A percentile compares a stretch with the other conserved stretches of the same genome.
phyloP scores from a whole-genome alignment of 306 rosid species.

The Mimosa bimucronata region DNA sequence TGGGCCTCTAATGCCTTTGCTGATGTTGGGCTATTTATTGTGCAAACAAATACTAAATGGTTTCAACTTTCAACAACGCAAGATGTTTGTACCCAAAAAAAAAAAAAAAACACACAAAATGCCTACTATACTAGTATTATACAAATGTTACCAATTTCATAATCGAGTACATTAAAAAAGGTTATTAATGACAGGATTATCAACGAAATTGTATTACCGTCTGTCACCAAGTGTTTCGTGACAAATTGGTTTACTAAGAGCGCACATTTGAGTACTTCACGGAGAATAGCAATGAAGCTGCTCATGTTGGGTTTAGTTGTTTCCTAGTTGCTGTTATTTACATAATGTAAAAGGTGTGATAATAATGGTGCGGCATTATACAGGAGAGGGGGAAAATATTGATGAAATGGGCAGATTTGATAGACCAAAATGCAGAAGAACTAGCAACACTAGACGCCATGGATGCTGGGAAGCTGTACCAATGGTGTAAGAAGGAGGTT shows the following conservation, averaged over 20 bases:
- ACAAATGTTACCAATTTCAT: not conserved
- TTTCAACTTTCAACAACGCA: not conserved
- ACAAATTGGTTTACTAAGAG: not conserved
- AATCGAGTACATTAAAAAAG: not conserved
- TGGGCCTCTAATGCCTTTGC: too few species aligned
- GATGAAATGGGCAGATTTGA: conserved; percentile 69
- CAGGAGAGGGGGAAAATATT: conserved; percentile 71
- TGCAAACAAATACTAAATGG: not conserved
- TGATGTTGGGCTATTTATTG: too few species aligned
- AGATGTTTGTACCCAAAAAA: too few species aligned
- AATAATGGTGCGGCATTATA: not conserved
- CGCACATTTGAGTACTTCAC: not conserved
- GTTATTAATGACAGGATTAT: too few species aligned
- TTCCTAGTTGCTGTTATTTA: not conserved
- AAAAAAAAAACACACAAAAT: too few species aligned
- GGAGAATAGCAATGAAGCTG: not conserved
- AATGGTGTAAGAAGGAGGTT: conserved; percentile 52
- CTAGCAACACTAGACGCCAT: conserved; percentile 71
- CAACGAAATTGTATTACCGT: too few species aligned
- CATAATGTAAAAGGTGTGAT: not conserved
- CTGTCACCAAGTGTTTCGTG: too few species aligned
- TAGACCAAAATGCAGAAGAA: conserved; percentile 66
- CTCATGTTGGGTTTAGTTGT: not conserved
- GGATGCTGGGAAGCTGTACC: conserved; percentile 68
- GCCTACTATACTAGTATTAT: too few species aligned